A percentile compares a stretch with the other conserved stretches of the same genome.
Conservation (phyloP, 345 rosid species). For the Punica granatum region DNA sequence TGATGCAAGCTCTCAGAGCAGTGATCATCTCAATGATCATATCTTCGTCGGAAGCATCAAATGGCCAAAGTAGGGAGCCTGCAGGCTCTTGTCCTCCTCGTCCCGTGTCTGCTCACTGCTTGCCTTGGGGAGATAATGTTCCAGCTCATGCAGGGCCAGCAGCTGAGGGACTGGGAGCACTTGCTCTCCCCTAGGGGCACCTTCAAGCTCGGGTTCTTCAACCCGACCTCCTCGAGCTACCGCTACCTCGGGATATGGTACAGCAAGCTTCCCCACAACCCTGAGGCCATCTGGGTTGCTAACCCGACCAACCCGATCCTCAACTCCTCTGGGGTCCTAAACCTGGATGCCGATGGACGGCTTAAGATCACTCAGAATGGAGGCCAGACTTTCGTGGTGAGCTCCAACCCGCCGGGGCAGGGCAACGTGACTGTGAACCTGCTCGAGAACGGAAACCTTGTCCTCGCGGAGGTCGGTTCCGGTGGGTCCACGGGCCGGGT, state of each 20-base stretch:
- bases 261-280: slow-evolving; percentile 22
- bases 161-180: slow-evolving; percentile 55
- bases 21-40: background rate
- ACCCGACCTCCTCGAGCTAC: slow-evolving; percentile 35
- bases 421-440: slow-evolving; percentile 30
- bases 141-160: slow-evolving; percentile 37
- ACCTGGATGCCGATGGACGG: slow-evolving; percentile 29
- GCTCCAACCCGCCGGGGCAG: slow-evolving; percentile 16
- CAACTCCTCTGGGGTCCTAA: slow-evolving; percentile 47
- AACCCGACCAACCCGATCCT: slow-evolving; percentile 33
- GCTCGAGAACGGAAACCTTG: slow-evolving; percentile 45
- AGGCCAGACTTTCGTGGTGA: slow-evolving; percentile 24
- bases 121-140: slow-evolving; percentile 15
- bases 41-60: background rate
- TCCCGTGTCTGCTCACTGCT: slow-evolving; percentile 2
- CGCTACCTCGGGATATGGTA: slow-evolving; percentile 52
- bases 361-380: slow-evolving; percentile 35
- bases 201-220: slow-evolving; percentile 58
- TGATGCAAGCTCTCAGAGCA: background rate
- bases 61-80: slow-evolving; percentile 9
- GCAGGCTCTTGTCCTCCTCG: slow-evolving; percentile 3
- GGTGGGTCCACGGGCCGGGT: slow-evolving; percentile 27
- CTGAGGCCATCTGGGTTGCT: slow-evolving; percentile 46
- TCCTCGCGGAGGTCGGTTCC: slow-evolving; percentile 20
- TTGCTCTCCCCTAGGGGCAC: slow-evolving; percentile 30